Percentiles rank a stretch among this genome's conserved stretches.
These are phyloP conservation scores for Fusarium sp. DNA, from an alignment of 2,329 filamentous ascomycete genomes.

Conservation along the genomic window DNA sequence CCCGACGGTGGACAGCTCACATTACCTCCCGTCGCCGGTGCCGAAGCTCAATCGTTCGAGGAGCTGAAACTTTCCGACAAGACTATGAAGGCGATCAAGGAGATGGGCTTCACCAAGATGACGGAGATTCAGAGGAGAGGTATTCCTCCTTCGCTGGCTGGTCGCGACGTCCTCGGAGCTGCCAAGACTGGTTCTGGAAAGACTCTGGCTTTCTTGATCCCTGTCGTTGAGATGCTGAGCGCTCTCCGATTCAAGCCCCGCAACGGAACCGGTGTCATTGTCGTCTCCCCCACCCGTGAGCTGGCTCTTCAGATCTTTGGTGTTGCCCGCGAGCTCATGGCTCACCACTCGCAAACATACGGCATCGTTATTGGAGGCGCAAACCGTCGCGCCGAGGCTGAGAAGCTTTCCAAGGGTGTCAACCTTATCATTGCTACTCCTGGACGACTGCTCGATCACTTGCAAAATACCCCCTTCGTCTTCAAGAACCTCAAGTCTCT, in stretches of 20 bases:
- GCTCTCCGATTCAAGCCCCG: constrained; percentile 93
- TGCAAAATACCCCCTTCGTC: constrained; percentile 91
- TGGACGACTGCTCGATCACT: constrained; percentile 90
- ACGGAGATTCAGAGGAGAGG: constrained; percentile 91
- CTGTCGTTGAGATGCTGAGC: constrained; percentile 92
- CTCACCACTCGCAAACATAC: constrained; percentile 91
- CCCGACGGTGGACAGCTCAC: constrained; percentile 56
- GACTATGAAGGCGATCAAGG: constrained; percentile 87
- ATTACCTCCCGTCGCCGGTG: constrained; percentile 65
- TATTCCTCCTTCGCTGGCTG: constrained; percentile 89
- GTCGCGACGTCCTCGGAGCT: constrained; percentile 91
- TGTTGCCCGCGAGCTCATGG: constrained; percentile 93
- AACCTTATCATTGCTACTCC: constrained; percentile 96
- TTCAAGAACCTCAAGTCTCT: constrained; percentile 95
- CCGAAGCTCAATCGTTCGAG: constrained; percentile 77
- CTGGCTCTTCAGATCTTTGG: constrained; percentile 96
- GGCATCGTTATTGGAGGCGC: constrained; percentile 97
- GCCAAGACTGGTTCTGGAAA: constrained; percentile 98
- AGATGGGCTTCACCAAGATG: constrained; percentile 96
- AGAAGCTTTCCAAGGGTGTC: constrained; percentile 94
- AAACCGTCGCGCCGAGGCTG: constrained; percentile 88
- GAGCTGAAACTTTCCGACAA: constrained; percentile 89
- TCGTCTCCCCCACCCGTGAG: constrained; percentile 94
- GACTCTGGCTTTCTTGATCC: constrained; percentile 93
- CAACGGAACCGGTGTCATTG: constrained; percentile 91